Conservation (phyloP, 768 basidiomycete species). For the Boletus patriciae region DNA sequence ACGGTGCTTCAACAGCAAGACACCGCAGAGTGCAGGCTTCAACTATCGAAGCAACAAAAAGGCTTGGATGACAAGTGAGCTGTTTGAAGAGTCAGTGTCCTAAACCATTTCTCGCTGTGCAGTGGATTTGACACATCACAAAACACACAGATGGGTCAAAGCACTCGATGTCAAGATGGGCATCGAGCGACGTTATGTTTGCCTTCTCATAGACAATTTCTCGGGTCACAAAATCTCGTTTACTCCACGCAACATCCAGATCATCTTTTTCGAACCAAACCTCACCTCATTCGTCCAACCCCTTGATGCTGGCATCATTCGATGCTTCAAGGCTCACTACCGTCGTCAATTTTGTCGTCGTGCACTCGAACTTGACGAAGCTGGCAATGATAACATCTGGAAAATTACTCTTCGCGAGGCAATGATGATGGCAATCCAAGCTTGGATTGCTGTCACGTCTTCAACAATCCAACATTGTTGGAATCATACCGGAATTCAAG, state of each 20-base stretch:
- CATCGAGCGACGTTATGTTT: not conserved
- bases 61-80: not conserved
- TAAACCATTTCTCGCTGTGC: too few relatives aligned
- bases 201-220: not conserved
- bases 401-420: too few relatives aligned
- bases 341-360: too few relatives aligned
- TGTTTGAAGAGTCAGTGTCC: not conserved
- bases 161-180: not conserved
- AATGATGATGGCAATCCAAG: too few relatives aligned
- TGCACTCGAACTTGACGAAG: too few relatives aligned
- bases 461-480: too few relatives aligned
- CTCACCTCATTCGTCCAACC: not conserved
- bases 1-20: not conserved
- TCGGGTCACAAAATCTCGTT: not conserved
- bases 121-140: too few relatives aligned
- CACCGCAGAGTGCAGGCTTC: not conserved
- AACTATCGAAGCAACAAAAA: not conserved
- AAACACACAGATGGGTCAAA: not conserved
- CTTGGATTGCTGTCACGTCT: too few relatives aligned
- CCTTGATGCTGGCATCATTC: not conserved
- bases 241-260: not conserved
- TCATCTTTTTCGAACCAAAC: not conserved
- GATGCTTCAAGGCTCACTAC: not conserved
- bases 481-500: too few relatives aligned
- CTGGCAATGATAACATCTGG: too few relatives aligned